Percentiles rank a stretch among this genome's conserved stretches.
These are phyloP conservation scores for Sarcodon aspratus DNA, from an alignment of 768 basidiomycete species.

Conservation along the genomic window DNA sequence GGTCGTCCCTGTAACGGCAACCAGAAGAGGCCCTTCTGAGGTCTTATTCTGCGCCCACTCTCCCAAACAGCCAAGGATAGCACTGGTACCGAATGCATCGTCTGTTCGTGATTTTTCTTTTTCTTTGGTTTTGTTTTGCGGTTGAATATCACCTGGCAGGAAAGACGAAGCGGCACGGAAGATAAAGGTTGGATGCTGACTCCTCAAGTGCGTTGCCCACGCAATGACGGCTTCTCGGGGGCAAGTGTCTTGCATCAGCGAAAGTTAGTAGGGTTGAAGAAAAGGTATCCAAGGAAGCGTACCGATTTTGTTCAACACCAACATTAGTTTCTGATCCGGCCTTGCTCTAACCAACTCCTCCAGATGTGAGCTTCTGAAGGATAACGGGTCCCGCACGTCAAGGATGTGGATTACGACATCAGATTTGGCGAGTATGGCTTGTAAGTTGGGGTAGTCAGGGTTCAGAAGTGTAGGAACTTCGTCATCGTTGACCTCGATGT, in stretches of 20 bases:
- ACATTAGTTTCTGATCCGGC: constrained; percentile 35
- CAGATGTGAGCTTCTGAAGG: constrained; percentile 52
- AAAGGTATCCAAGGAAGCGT: constrained; percentile 14
- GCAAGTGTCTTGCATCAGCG: constrained; percentile 46
- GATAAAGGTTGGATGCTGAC: constrained; percentile 48
- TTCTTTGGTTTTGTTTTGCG: constrained; percentile 24
- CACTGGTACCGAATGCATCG: constrained; percentile 54
- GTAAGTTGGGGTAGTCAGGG: constrained; percentile 47
- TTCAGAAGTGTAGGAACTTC: constrained; percentile 54
- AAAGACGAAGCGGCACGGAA: constrained; percentile 69
- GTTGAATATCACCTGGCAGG: constrained; percentile 28
- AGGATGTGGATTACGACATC: constrained; percentile 76
- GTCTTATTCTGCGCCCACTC: constrained; percentile 35
- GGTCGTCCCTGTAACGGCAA: constrained; percentile 76
- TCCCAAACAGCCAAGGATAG: constrained; percentile 36
- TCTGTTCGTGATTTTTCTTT: constrained; percentile 34
- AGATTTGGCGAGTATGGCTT: constrained; percentile 60
- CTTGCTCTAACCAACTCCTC: constrained; percentile 40
- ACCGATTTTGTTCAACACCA: constrained; percentile 90
- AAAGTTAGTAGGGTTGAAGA: not conserved
- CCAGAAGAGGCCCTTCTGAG: constrained; percentile 38
- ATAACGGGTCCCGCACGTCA: constrained; percentile 74
- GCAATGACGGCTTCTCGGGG: constrained; percentile 64
- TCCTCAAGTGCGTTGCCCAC: constrained; percentile 58
- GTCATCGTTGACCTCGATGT: constrained; percentile 28